Conservation (phyloP, 495 filamentous ascomycete species). For the Podospora appendiculata region DNA sequence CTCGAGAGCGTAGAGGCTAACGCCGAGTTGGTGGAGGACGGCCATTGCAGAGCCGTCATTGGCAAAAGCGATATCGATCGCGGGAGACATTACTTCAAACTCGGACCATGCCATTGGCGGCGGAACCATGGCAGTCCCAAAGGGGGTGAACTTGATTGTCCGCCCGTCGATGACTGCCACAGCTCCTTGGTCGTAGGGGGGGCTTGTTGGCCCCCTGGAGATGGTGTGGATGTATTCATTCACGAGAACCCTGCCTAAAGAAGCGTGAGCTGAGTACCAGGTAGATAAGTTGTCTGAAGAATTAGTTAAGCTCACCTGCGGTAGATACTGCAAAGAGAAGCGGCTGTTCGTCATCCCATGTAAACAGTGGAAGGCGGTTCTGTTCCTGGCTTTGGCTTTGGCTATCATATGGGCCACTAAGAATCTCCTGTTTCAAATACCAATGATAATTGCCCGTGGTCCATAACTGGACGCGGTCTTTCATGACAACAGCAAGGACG, state of each 20-base stretch:
- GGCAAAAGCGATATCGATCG: slow-evolving; percentile 69
- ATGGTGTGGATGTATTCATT: slow-evolving; percentile 64
- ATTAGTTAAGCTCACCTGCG: slow-evolving; percentile 27
- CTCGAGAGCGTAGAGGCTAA: slow-evolving; percentile 60
- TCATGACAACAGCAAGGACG: slow-evolving; percentile 72
- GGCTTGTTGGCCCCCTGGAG: slow-evolving; percentile 55
- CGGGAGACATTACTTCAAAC: slow-evolving; percentile 51
- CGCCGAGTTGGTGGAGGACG: slow-evolving; percentile 54
- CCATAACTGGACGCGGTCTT: slow-evolving; percentile 83
- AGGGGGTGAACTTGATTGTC: slow-evolving; percentile 74
- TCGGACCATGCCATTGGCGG: slow-evolving; percentile 88
- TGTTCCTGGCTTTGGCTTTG: slow-evolving; percentile 17
- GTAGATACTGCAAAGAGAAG: slow-evolving; percentile 51
- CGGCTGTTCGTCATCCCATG: slow-evolving; percentile 83
- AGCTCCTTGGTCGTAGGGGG: slow-evolving; percentile 72
- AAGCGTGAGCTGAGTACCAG: slow-evolving; percentile 2
- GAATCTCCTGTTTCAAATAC: slow-evolving; percentile 92
- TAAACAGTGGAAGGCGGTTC: slow-evolving; percentile 6
- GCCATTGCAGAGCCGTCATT: slow-evolving; percentile 59
- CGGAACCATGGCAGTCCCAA: slow-evolving; percentile 76
- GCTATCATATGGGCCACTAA: slow-evolving; percentile 19
- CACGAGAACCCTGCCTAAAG: slow-evolving; percentile 44
- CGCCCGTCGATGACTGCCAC: slow-evolving; percentile 85
- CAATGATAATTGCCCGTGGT: slow-evolving; percentile 96
- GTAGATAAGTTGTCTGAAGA: too few relatives aligned